Evolutionary conservation across 805 yeast genomes (phyloP).

Genomic region (Schwanniomyces polymorphus): DNA sequence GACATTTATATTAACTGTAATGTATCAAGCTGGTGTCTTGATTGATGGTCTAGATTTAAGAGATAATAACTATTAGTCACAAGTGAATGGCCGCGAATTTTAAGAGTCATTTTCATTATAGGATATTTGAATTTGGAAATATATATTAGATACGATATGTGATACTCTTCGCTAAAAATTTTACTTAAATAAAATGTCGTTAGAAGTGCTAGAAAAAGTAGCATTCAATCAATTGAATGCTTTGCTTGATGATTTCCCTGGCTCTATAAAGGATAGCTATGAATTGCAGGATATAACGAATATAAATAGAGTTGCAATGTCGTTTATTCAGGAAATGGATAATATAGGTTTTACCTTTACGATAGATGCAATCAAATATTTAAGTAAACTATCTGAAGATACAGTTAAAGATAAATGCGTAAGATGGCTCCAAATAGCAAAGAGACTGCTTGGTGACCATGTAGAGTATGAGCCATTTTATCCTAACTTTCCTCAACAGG

Average conservation of each 20-base stretch:
- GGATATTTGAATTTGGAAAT: too few relatives aligned
- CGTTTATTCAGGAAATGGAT: not conserved
- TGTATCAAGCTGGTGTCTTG: too few relatives aligned
- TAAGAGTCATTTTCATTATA: too few relatives aligned
- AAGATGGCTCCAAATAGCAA: not conserved
- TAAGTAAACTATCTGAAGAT: not conserved
- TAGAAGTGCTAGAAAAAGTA: not conserved
- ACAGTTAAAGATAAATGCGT: not conserved
- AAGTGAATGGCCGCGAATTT: too few relatives aligned
- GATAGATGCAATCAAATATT: not conserved
- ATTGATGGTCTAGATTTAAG: too few relatives aligned
- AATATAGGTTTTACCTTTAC: not conserved
- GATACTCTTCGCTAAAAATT: too few relatives aligned
- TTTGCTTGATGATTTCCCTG: not conserved
- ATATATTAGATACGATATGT: too few relatives aligned
- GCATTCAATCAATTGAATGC: not conserved
- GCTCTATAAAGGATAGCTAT: not conserved
- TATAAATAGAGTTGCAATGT: not conserved
- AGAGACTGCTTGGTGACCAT: not conserved
- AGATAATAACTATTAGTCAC: too few relatives aligned
- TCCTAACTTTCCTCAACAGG: slow-evolving; percentile 11
- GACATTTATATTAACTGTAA: too few relatives aligned
- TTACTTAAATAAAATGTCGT: not conserved
- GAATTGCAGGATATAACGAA: not conserved
- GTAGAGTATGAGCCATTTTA: slow-evolving; percentile 2